Conservation (phyloP, 805 yeast species). For the Kodamaea kakaduensis region DNA sequence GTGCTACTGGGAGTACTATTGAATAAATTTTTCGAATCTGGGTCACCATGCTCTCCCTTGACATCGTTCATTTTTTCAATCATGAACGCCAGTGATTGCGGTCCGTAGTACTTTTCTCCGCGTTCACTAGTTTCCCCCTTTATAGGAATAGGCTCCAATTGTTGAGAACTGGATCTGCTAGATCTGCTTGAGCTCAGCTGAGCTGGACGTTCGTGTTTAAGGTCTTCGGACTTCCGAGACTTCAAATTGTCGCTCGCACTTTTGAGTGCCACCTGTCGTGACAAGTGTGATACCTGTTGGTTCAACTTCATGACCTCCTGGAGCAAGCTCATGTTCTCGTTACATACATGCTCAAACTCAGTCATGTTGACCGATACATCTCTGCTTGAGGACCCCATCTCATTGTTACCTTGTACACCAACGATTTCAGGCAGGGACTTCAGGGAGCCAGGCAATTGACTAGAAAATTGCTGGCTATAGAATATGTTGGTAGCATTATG, state of each 20-base stretch:
- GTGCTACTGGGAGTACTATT: no score
- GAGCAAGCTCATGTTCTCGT: slow-evolving; percentile 19
- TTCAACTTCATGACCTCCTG: slow-evolving; percentile 18
- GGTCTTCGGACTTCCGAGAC: background rate
- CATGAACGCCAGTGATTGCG: slow-evolving; percentile 48
- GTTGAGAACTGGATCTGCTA: slow-evolving; percentile 1
- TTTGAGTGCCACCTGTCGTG: slow-evolving; percentile 2
- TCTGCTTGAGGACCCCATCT: no score
- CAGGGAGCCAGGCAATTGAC: no score
- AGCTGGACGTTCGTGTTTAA: background rate
- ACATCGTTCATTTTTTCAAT: slow-evolving; percentile 5
- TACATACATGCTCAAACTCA: slow-evolving; percentile 5
- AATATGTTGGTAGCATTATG: no score
- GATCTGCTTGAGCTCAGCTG: background rate
- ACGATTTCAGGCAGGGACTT: no score
- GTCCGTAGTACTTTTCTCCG: slow-evolving; percentile 48
- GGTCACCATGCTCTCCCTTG: background rate
- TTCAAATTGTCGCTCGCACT: background rate
- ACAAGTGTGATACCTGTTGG: slow-evolving; percentile 9
- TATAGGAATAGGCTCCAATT: slow-evolving; percentile 14
- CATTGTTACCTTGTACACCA: no score
- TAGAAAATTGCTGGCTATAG: no score
- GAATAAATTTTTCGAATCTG: background rate
- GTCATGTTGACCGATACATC: no score
- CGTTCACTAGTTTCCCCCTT: slow-evolving; percentile 36